Evolutionary conservation across 2,329 filamentous ascomycete genomes (phyloP).

Genomic region (Xylariaceae sp.): DNA sequence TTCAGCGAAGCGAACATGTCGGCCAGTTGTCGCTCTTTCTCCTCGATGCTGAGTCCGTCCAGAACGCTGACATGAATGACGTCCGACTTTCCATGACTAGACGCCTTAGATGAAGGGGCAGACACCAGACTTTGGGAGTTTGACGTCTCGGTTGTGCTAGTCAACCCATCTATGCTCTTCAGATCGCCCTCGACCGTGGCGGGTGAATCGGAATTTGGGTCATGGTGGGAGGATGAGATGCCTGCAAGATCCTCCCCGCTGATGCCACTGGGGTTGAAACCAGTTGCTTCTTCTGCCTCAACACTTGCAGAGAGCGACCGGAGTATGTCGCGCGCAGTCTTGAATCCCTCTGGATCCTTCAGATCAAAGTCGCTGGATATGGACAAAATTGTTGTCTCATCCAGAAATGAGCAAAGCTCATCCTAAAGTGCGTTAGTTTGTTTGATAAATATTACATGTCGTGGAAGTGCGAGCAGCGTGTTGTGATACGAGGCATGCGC

Average conservation of each 20-base stretch:
- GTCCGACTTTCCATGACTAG: constrained; percentile 22
- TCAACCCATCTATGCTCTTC: constrained; percentile 27
- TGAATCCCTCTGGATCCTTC: constrained; percentile 46
- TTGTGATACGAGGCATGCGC: no score
- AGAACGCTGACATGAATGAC: constrained; percentile 31
- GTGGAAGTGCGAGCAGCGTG: no score
- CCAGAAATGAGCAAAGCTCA: constrained; percentile 71
- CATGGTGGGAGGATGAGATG: constrained; percentile 18
- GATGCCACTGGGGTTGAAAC: constrained; percentile 76
- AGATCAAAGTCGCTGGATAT: constrained; percentile 75
- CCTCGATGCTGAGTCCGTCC: constrained; percentile 50
- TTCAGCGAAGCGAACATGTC: constrained; percentile 72
- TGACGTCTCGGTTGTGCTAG: constrained; percentile 28
- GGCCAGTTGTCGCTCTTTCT: constrained; percentile 61
- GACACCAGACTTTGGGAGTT: constrained; percentile 22
- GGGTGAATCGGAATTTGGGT: constrained; percentile 12
- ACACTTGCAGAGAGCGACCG: constrained; percentile 65
- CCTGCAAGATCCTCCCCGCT: constrained; percentile 40
- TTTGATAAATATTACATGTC: no score
- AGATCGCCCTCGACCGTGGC: constrained; percentile 22
- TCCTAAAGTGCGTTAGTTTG: constrained; percentile 44
- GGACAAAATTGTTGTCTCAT: constrained; percentile 73
- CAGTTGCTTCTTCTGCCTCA: constrained; percentile 64
- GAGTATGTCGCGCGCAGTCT: constrained; percentile 57
- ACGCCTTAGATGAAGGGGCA: constrained; percentile 22